Percentiles rank a stretch among this genome's conserved stretches.
These are phyloP conservation scores for Sedum album DNA, from an alignment of 164 flowering plant species.

Conservation along the genomic window DNA sequence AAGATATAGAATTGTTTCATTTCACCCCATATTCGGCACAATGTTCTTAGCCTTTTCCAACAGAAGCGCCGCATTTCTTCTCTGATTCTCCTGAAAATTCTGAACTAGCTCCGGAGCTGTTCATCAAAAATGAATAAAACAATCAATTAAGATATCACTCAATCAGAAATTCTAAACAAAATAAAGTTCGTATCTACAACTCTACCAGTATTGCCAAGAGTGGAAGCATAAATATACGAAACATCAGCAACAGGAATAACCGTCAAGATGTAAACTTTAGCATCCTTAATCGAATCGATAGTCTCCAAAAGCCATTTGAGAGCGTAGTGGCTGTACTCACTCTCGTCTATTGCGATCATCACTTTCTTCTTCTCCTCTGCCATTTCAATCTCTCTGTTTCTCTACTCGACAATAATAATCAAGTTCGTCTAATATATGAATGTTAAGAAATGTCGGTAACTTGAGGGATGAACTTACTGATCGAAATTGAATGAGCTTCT, in stretches of 20 bases:
- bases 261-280: constrained; percentile 35
- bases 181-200: too few relatives aligned
- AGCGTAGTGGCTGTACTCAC: too few relatives aligned
- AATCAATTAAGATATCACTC: too few relatives aligned
- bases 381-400: not conserved
- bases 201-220: constrained; percentile 38
- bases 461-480: too few relatives aligned
- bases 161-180: not conserved
- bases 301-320: constrained; percentile 52
- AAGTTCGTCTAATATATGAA: too few relatives aligned
- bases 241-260: constrained; percentile 20
- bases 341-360: too few relatives aligned
- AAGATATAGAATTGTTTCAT: not conserved
- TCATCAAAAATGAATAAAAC: not conserved
- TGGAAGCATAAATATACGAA: constrained; percentile 29
- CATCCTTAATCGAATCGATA: constrained; percentile 25
- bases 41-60: constrained; percentile 45
- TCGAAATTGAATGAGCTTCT: not conserved
- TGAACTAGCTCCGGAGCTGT: constrained; percentile 42
- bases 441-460: too few relatives aligned
- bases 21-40: constrained; percentile 45
- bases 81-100: constrained; percentile 36
- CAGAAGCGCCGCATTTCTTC: constrained; percentile 23
- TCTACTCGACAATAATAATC: too few relatives aligned
- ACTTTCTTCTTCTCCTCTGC: constrained; percentile 28